phyloP scores from a whole-genome alignment of 148 eudicot genomes.

The Silene uniflora region DNA sequence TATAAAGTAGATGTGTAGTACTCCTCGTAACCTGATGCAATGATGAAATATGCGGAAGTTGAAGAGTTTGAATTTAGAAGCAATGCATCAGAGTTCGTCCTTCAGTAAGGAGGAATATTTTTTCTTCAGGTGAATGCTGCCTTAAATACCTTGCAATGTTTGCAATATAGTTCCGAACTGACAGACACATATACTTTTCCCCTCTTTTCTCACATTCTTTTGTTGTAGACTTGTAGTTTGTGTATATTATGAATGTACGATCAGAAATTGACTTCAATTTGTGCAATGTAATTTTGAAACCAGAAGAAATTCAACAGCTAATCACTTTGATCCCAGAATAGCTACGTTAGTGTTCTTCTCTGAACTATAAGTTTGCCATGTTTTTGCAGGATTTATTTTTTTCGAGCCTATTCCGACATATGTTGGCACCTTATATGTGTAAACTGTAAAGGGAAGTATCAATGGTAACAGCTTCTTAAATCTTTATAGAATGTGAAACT shows the following conservation, averaged over 20 bases:
- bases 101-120: not conserved
- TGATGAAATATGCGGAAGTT: not conserved
- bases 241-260: not conserved
- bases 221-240: not conserved
- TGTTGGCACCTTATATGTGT: not conserved
- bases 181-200: not conserved
- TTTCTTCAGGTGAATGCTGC: not conserved
- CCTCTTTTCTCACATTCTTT: not conserved
- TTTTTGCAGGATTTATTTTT: too few species aligned
- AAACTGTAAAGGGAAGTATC: not conserved
- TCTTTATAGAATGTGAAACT: too few species aligned
- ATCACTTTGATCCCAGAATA: not conserved
- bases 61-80: not conserved
- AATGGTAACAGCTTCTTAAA: too few species aligned
- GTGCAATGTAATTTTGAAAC: not conserved
- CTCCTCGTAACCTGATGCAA: not conserved
- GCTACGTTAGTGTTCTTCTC: not conserved
- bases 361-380: not conserved
- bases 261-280: not conserved
- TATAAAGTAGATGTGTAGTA: not conserved
- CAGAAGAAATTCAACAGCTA: not conserved
- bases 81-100: not conserved
- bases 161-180: constrained; percentile 5
- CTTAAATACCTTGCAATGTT: not conserved
- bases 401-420: not conserved